These are phyloP conservation scores for Boechera stricta DNA, from an alignment of 345 rosid species.

Conservation along the genomic window DNA sequence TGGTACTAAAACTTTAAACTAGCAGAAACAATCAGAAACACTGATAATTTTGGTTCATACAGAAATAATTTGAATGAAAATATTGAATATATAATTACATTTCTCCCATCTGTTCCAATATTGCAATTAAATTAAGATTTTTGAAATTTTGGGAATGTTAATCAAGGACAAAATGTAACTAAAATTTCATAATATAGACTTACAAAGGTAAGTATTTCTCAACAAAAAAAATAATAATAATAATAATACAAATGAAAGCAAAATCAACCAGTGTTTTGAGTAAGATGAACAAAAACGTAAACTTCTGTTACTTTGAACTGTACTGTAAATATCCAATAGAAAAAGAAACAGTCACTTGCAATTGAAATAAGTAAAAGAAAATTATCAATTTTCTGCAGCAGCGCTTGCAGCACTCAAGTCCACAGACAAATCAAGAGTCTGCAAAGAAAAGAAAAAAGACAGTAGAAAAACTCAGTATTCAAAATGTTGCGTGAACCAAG, in stretches of 20 bases:
- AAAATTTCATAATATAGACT: neutral
- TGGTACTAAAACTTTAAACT: neutral
- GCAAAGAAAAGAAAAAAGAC: neutral
- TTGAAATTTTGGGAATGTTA: neutral
- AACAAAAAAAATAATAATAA: neutral
- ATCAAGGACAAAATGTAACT: conserved; percentile 1
- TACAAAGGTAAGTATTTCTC: neutral
- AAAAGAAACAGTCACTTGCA: conserved; percentile 15
- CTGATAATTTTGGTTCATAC: neutral
- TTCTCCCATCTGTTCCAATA: neutral
- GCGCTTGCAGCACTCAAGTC: conserved; percentile 90
- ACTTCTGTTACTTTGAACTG: conserved; percentile 23
- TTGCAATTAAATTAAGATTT: neutral
- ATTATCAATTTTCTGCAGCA: conserved; percentile 42
- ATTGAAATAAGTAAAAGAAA: neutral
- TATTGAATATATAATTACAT: neutral
- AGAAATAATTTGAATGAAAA: neutral
- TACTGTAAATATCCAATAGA: conserved; percentile 22
- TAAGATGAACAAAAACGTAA: conserved; percentile 11
- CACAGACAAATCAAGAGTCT: conserved; percentile 78
- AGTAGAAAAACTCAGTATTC: neutral
- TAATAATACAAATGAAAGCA: conserved; percentile 10
- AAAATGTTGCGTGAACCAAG: conserved; percentile 14
- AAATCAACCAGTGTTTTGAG: conserved; percentile 17
- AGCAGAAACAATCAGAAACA: neutral